Evolutionary conservation across 1,284 basidiomycete species (phyloP).

Genomic region (Ceratobasidium sp.): DNA sequence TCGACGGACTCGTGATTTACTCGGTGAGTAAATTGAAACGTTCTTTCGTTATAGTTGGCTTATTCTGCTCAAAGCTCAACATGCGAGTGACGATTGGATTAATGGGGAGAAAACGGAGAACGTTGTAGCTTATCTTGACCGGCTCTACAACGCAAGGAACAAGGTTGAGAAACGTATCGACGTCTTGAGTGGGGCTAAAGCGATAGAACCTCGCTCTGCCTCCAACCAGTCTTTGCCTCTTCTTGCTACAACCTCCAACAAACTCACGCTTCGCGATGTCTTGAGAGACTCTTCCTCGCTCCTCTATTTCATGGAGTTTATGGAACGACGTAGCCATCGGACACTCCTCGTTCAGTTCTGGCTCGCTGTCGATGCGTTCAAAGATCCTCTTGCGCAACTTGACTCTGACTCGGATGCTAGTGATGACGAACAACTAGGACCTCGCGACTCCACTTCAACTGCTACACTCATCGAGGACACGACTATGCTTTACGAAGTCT

Average conservation of each 20-base stretch:
- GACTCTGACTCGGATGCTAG: conserved; percentile 67
- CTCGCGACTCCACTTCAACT: conserved; percentile 68
- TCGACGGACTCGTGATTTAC: conserved; percentile 73
- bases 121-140: conserved; percentile 85
- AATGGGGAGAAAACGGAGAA: conserved; percentile 83
- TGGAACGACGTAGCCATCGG: conserved; percentile 84
- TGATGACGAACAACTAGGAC: conserved; percentile 65
- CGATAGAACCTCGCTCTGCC: conserved; percentile 56
- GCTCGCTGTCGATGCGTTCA: conserved; percentile 96
- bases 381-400: conserved; percentile 89
- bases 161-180: conserved; percentile 87
- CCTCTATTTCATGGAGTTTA: conserved; percentile 97
- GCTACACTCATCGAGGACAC: conserved; percentile 81
- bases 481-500: conserved; percentile 84
- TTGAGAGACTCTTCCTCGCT: conserved; percentile 88
- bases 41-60: conserved; percentile 6
- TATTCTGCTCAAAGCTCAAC: conserved; percentile 64
- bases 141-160: conserved; percentile 87
- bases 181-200: conserved; percentile 72
- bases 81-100: conserved; percentile 86
- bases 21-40: conserved; percentile 61
- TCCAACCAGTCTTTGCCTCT: conserved; percentile 1
- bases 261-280: conserved; percentile 69
- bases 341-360: conserved; percentile 94
- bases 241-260: conserved; percentile 12